These are phyloP conservation scores for Russula lepida DNA, from an alignment of 768 basidiomycete genomes.

Conservation along the genomic window DNA sequence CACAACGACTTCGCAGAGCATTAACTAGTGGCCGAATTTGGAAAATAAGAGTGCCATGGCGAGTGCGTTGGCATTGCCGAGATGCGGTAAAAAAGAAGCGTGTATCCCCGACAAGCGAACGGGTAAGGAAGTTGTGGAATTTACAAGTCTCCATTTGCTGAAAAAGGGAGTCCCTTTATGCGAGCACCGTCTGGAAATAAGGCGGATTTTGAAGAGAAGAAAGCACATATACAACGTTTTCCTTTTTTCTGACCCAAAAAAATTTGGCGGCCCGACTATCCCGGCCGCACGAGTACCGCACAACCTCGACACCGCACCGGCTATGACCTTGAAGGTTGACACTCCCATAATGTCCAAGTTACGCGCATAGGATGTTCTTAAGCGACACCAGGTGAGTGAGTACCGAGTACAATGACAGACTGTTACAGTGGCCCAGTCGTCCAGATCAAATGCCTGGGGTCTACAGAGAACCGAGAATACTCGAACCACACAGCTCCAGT, in stretches of 20 bases:
- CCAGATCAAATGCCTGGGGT: too few relatives aligned
- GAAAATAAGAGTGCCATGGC: not conserved
- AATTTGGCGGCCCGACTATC: not conserved
- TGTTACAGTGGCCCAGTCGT: too few relatives aligned
- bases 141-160: not conserved
- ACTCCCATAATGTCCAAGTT: too few relatives aligned
- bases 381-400: too few relatives aligned
- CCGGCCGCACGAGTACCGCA: not conserved
- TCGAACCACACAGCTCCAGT: too few relatives aligned
- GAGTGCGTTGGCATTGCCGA: not conserved
- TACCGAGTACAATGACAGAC: too few relatives aligned
- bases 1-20: too few relatives aligned
- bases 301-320: too few relatives aligned
- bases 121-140: not conserved
- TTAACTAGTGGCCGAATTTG: too few relatives aligned
- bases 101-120: not conserved
- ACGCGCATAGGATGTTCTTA: too few relatives aligned
- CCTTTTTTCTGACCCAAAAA: not conserved
- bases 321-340: too few relatives aligned
- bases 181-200: not conserved
- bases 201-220: not conserved
- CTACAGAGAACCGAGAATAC: too few relatives aligned
- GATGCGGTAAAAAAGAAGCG: not conserved
- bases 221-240: not conserved
- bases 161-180: constrained; percentile 5